Conservation (phyloP, 169 alveolate genomes). For the Eimeria tenella region DNA sequence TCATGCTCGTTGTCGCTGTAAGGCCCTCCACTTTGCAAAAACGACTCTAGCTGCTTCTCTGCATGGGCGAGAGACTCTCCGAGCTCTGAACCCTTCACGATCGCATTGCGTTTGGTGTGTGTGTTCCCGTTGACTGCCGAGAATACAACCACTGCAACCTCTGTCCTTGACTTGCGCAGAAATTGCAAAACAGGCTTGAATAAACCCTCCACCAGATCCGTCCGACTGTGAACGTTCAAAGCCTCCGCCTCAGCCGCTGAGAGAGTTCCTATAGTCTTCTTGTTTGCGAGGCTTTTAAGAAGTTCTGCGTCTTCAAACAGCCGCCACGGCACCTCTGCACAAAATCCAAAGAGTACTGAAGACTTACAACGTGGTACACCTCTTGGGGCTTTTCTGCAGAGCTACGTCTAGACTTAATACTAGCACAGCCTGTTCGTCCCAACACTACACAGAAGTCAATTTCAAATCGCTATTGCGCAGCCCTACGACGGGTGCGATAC, state of each 20-base stretch:
- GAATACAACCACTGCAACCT: conserved; percentile 72
- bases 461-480: too few relatives aligned
- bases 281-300: background rate
- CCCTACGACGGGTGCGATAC: too few relatives aligned
- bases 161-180: conserved; percentile 56
- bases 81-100: conserved; percentile 56
- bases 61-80: conserved; percentile 64
- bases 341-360: background rate
- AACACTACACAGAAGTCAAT: too few relatives aligned
- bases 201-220: conserved; percentile 67
- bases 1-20: conserved; percentile 49
- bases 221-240: conserved; percentile 63
- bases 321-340: conserved; percentile 79
- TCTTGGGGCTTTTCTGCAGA: too few relatives aligned
- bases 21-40: conserved; percentile 49
- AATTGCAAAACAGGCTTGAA: conserved; percentile 70
- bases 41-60: conserved; percentile 10
- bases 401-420: too few relatives aligned
- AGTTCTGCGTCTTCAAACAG: conserved; percentile 54
- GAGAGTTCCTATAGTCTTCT: background rate
- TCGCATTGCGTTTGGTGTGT: conserved; percentile 9
- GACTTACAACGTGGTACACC: too few relatives aligned
- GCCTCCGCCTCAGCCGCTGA: background rate
- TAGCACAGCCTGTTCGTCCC: too few relatives aligned
- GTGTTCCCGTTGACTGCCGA: conserved; percentile 75